Base-by-base conservation (phyloP, 2,329 filamentous ascomycete genomes). In the Fusarium musae region DNA sequence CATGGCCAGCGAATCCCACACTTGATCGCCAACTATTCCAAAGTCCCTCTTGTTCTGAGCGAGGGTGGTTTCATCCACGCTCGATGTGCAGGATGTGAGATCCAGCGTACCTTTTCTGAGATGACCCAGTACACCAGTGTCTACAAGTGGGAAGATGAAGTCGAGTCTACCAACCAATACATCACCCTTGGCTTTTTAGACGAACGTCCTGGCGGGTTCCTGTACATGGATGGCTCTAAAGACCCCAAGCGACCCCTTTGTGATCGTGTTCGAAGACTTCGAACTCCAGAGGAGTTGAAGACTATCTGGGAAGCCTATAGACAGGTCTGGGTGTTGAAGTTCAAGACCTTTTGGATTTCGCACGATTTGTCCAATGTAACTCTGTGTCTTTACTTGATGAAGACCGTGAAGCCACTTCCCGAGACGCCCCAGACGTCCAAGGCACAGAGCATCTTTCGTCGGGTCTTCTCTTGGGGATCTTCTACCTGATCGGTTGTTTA, bases 311-410 rank as follows among this genome's bases (percentile, higher is more conserved):
- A 53, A 39, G 23, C 34, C 32, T 39, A 53, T 16, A 53, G 23
- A 21, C 11, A 53, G 12, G n/a, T n/a, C 6, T 54, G 50, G 50
- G 13, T 9, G 15, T 4, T 54, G 23, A 54, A 42, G 34, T 54
- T 54, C 36, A 54, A 54, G 50, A 40, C 50, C 1, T 40, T 54
- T 19, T 54, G 50, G 36, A 54, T 54, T 28, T 54, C 50, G 10
- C 50, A 54, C 42, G 36, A 54, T 5, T 6, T 54, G 6, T 26
- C 23, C 0, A 17, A 21, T 17, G 34, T 40, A 2, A 8, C 7
- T n/a, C 23, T 40, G 6, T 28, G 34, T 10, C 34, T 54, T 0
- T 54, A 54, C 34, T 30, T 54, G 50, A 28, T 54, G 23, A 54
- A 40, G 19, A n/a, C 34, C 5, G 11, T 16, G 10, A 39, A 39